phyloP scores from a whole-genome alignment of 768 basidiomycete species.

The Arthromyces matolae region DNA sequence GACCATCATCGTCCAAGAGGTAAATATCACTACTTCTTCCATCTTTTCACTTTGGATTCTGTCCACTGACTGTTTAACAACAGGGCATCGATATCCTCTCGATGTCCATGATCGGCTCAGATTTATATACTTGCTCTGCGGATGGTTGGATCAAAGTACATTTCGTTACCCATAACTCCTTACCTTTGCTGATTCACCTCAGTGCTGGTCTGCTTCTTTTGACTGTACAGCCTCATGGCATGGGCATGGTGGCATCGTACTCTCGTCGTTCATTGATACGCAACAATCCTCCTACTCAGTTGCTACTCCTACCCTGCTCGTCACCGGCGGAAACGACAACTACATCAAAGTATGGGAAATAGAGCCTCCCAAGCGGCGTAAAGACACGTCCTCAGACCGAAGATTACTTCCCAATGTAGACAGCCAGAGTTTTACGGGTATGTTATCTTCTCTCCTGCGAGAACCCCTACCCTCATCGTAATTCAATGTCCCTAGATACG shows the following conservation, averaged over 20 bases:
- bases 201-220: conserved; percentile 85
- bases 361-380: conserved; percentile 25
- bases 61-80: background rate
- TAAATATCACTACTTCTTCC: conserved; percentile 23
- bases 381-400: conserved; percentile 10
- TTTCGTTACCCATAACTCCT: background rate
- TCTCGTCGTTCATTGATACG: conserved; percentile 66
- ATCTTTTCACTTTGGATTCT: background rate
- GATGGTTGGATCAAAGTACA: conserved; percentile 67
- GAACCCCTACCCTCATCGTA: background rate
- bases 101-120: conserved; percentile 63
- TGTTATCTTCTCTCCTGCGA: background rate
- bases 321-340: conserved; percentile 86
- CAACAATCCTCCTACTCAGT: conserved; percentile 27
- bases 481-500: conserved; percentile 43
- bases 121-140: conserved; percentile 64
- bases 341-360: conserved; percentile 79
- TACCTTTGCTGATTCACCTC: background rate
- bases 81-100: conserved; percentile 81
- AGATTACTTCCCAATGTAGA: background rate
- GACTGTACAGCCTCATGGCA: conserved; percentile 81
- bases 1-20: conserved; percentile 84
- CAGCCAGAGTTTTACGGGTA: conserved; percentile 10
- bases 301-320: conserved; percentile 42
- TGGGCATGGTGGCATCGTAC: conserved; percentile 76